These are phyloP conservation scores for Paecilomyces niveus DNA, from an alignment of 2,329 filamentous ascomycete species.

Conservation along the genomic window DNA sequence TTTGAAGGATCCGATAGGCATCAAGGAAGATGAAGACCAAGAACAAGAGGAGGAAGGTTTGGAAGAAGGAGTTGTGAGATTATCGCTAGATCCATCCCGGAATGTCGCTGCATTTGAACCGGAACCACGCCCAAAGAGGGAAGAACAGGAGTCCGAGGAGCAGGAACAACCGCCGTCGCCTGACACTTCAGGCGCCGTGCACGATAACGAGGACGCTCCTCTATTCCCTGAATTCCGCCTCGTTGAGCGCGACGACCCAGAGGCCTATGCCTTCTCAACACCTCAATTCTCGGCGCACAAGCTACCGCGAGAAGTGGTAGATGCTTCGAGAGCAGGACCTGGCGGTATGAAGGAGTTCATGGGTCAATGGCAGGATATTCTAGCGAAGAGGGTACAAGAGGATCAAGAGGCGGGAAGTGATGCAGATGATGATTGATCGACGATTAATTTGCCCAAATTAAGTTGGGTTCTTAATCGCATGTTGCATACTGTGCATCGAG, in stretches of 20 bases:
- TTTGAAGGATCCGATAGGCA: constrained; percentile 45
- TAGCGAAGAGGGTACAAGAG: constrained; percentile 35
- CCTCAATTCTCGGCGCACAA: constrained; percentile 94
- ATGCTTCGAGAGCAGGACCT: constrained; percentile 58
- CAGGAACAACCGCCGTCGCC: constrained; percentile 22
- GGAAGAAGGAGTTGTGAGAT: constrained; percentile 27
- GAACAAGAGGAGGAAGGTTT: constrained; percentile 13
- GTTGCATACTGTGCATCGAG: background rate
- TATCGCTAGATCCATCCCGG: constrained; percentile 17
- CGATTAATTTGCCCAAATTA: background rate
- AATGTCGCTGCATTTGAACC: background rate
- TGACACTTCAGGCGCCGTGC: constrained; percentile 46
- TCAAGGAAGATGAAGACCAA: constrained; percentile 26
- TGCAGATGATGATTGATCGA: constrained; percentile 15
- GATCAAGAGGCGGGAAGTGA: constrained; percentile 31
- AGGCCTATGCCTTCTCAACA: constrained; percentile 77
- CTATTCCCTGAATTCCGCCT: constrained; percentile 73
- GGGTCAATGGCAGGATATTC: constrained; percentile 61
- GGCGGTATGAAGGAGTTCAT: constrained; percentile 77
- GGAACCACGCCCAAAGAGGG: constrained; percentile 11
- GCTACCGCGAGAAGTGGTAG: constrained; percentile 84
- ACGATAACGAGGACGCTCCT: constrained; percentile 32
- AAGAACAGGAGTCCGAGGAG: constrained; percentile 23
- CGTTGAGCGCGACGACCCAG: constrained; percentile 75
- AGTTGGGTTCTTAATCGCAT: background rate